Evolutionary conservation across 148 eudicot genomes (phyloP).

Genomic region (Camellia lanceoleosa): DNA sequence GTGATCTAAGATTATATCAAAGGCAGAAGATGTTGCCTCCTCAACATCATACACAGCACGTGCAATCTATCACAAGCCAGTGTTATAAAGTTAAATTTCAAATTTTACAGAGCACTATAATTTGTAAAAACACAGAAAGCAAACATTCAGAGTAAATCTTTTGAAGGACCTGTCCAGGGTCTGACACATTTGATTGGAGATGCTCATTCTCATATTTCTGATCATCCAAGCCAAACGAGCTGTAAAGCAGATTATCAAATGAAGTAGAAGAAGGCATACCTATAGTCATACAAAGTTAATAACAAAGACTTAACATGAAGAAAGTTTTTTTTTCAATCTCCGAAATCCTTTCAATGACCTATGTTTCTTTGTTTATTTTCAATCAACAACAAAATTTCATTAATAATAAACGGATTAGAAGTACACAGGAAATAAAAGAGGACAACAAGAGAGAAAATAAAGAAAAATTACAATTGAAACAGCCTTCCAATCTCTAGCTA

Average conservation of each 20-base stretch:
- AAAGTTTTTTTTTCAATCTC: too few relatives aligned
- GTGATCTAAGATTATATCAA: slow-evolving; percentile 70
- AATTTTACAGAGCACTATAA: neutral
- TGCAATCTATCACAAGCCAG: slow-evolving; percentile 51
- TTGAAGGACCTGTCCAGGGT: slow-evolving; percentile 67
- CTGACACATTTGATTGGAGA: slow-evolving; percentile 56
- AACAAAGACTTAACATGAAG: too few relatives aligned
- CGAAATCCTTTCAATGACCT: too few relatives aligned
- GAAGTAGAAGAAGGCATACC: too few relatives aligned
- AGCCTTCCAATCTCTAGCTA: too few relatives aligned
- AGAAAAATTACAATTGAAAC: too few relatives aligned
- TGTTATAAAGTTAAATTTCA: neutral
- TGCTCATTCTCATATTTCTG: slow-evolving; percentile 77
- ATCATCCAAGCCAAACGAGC: slow-evolving; percentile 79
- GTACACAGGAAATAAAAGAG: too few relatives aligned
- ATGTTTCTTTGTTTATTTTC: too few relatives aligned
- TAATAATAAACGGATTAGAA: too few relatives aligned
- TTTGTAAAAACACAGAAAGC: neutral
- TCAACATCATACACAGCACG: slow-evolving; percentile 85
- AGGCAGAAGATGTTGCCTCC: slow-evolving; percentile 82
- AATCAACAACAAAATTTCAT: too few relatives aligned
- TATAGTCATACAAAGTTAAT: too few relatives aligned
- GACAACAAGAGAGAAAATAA: too few relatives aligned
- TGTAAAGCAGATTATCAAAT: slow-evolving; percentile 20
- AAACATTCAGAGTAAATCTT: slow-evolving; percentile 10